These are phyloP conservation scores for Arthrinium phaeospermum DNA, from an alignment of 2,329 filamentous ascomycete species.

Conservation along the genomic window DNA sequence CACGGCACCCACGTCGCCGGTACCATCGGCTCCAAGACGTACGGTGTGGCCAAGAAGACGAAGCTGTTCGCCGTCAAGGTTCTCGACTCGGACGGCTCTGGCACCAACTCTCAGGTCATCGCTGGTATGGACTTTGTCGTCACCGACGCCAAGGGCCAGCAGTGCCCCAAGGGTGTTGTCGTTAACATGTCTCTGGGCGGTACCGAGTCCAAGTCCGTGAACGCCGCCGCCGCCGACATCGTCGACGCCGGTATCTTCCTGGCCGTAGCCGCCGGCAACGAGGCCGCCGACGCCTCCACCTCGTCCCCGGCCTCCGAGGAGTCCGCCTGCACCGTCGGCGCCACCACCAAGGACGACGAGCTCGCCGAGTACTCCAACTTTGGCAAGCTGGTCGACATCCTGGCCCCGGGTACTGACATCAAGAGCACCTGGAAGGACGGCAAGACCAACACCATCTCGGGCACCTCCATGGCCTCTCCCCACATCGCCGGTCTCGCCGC, in stretches of 20 bases:
- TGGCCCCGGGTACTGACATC: constrained; percentile 55
- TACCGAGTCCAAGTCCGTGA: constrained; percentile 50
- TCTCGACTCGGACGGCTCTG: constrained; percentile 44
- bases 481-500: constrained; percentile 43
- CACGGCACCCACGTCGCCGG: constrained; percentile 56
- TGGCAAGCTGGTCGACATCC: constrained; percentile 55
- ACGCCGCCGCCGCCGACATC: constrained; percentile 54
- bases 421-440: constrained; percentile 52
- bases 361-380: constrained; percentile 47
- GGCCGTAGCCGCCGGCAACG: constrained; percentile 63
- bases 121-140: constrained; percentile 51
- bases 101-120: constrained; percentile 48
- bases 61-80: constrained; percentile 53
- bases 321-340: constrained; percentile 58
- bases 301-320: constrained; percentile 56
- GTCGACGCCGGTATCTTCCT: constrained; percentile 55
- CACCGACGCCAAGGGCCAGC: constrained; percentile 40
- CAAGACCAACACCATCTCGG: constrained; percentile 49
- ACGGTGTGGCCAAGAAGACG: constrained; percentile 52
- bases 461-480: constrained; percentile 49
- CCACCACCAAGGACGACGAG: constrained; percentile 41
- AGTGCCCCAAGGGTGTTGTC: constrained; percentile 51
- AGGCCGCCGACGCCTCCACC: constrained; percentile 47
- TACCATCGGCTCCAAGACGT: constrained; percentile 49
- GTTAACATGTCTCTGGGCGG: constrained; percentile 65